Percentiles rank a stretch among this genome's conserved stretches.
phyloP scores from a whole-genome alignment of 768 basidiomycete species.

The Tricholoma saponaceum region DNA sequence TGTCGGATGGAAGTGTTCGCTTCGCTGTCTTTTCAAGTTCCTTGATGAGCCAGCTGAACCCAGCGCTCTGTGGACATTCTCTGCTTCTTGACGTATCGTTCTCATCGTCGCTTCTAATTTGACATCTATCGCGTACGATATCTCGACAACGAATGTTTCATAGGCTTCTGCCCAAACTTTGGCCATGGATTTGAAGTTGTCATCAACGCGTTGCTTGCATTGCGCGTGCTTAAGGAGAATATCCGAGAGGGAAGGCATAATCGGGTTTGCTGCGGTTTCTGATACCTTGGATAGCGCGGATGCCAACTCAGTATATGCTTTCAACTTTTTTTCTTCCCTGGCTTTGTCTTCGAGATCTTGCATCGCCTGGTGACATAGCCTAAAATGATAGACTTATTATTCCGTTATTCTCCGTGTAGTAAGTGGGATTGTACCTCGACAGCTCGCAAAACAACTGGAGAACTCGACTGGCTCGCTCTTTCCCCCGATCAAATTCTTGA shows the following conservation, averaged over 20 bases:
- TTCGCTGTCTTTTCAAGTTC: background rate
- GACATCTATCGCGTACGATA: slow-evolving; percentile 33
- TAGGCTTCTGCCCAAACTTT: slow-evolving; percentile 46
- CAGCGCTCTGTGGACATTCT: slow-evolving; percentile 2
- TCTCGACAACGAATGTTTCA: slow-evolving; percentile 34
- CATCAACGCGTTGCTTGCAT: slow-evolving; percentile 37
- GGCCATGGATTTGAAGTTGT: slow-evolving; percentile 35
- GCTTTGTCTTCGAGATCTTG: slow-evolving; percentile 38
- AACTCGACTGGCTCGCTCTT: slow-evolving; percentile 19
- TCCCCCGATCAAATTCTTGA: background rate
- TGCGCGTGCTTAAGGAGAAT: slow-evolving; percentile 39
- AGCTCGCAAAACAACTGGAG: slow-evolving; percentile 36
- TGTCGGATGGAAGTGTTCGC: slow-evolving; percentile 1
- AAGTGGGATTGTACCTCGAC: slow-evolving; percentile 30
- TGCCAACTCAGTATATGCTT: slow-evolving; percentile 47
- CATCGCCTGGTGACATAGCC: slow-evolving; percentile 42
- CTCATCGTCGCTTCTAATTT: slow-evolving; percentile 29
- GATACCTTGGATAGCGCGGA: slow-evolving; percentile 43
- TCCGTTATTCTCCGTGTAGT: slow-evolving; percentile 12
- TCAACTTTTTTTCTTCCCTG: slow-evolving; percentile 42
- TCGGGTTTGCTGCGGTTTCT: slow-evolving; percentile 33
- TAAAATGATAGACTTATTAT: slow-evolving; percentile 16
- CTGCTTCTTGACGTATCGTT: slow-evolving; percentile 19
- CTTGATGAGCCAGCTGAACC: background rate
- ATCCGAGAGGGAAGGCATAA: slow-evolving; percentile 43